A percentile compares a stretch with the other conserved stretches of the same genome.
phyloP scores from a whole-genome alignment of 2,329 filamentous ascomycete species.

The Aspergillus intermedius region DNA sequence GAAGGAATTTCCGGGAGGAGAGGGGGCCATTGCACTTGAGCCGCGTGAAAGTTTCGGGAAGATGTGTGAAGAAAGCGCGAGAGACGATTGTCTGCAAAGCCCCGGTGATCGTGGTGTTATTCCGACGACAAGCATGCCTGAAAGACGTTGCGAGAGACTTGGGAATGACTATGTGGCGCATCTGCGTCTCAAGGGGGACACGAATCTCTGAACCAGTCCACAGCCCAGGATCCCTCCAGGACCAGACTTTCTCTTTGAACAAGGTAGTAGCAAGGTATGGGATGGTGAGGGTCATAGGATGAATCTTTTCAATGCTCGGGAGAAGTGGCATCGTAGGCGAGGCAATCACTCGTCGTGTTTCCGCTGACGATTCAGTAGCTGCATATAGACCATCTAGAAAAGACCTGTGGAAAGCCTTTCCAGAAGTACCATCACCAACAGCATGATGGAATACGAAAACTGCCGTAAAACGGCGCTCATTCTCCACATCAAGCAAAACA shows the following conservation, averaged over 20 bases:
- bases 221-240: conserved; percentile 19
- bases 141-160: conserved; percentile 22
- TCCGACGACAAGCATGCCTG: conserved; percentile 26
- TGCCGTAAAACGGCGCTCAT: conserved; percentile 33
- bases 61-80: conserved; percentile 29
- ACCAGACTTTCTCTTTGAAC: conserved; percentile 28
- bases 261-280: conserved; percentile 27
- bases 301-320: conserved; percentile 37
- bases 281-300: conserved; percentile 34
- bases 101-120: conserved; percentile 38
- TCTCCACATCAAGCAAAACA: conserved; percentile 25
- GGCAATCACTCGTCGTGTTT: conserved; percentile 15
- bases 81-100: conserved; percentile 35
- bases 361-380: conserved; percentile 6
- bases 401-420: conserved; percentile 39
- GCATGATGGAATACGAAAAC: conserved; percentile 45
- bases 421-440: conserved; percentile 42
- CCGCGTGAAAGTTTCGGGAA: conserved; percentile 22
- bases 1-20: conserved; percentile 34
- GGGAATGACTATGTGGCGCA: conserved; percentile 29
- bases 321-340: conserved; percentile 27
- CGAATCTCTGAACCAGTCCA: conserved; percentile 32
- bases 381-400: conserved; percentile 34
- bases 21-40: conserved; percentile 31
- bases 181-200: conserved; percentile 16